Percentiles rank a stretch among this genome's conserved stretches.
Conservation (phyloP, 2,329 filamentous ascomycete species). For the Rhexocercosporidium sp. region DNA sequence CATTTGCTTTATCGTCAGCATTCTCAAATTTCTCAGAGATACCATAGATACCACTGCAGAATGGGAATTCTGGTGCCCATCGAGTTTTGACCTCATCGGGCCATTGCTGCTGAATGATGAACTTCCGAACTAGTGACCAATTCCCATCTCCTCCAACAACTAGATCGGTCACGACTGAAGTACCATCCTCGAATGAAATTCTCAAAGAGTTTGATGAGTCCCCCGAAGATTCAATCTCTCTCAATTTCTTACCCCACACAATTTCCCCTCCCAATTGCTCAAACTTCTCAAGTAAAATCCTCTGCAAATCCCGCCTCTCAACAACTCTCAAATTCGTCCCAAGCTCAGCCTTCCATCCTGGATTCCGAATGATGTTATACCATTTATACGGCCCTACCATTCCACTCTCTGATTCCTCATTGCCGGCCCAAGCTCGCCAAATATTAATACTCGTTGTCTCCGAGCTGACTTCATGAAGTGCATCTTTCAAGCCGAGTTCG, state of each 20-base stretch:
- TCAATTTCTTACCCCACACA: constrained; percentile 13
- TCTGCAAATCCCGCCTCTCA: constrained; percentile 17
- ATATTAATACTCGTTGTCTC: constrained; percentile 22
- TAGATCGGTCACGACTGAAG: constrained; percentile 1
- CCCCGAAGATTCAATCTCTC: neutral
- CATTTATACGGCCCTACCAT: neutral
- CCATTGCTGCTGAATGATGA: constrained; percentile 10
- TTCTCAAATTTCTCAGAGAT: constrained; percentile 4
- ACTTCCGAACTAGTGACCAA: constrained; percentile 17
- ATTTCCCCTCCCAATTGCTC: constrained; percentile 14
- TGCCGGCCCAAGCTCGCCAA: constrained; percentile 11
- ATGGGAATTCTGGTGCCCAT: constrained; percentile 16
- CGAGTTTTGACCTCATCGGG: neutral
- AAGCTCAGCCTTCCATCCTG: constrained; percentile 13
- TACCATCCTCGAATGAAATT: constrained; percentile 14
- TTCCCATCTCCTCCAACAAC: constrained; percentile 23
- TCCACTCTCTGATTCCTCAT: neutral
- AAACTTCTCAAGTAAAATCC: constrained; percentile 12
- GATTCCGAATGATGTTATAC: constrained; percentile 12
- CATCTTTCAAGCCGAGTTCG: constrained; percentile 12
- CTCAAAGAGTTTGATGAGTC: neutral
- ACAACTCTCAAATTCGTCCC: constrained; percentile 20
- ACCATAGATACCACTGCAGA: constrained; percentile 15
- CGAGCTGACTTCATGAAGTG: constrained; percentile 14
- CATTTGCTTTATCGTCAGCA: neutral